These are phyloP conservation scores for Persicaria tinctoria DNA, from an alignment of 148 eudicot species.

Conservation along the genomic window DNA sequence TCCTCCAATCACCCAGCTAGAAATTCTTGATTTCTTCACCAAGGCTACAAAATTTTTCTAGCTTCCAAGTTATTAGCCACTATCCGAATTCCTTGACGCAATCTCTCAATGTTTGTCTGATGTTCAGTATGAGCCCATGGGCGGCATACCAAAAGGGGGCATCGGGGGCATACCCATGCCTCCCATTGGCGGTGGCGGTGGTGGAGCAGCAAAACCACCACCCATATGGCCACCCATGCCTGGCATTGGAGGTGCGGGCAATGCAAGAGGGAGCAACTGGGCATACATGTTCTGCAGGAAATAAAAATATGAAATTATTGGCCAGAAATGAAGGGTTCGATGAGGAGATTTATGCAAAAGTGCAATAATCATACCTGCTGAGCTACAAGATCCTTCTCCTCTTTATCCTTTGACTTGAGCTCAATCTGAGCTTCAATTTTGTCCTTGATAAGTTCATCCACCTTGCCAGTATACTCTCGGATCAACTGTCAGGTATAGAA, in stretches of 20 bases:
- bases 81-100: neutral
- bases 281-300: conserved; percentile 86
- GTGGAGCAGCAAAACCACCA: conserved; percentile 50
- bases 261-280: conserved; percentile 88
- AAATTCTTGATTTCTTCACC: conserved; percentile 6
- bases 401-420: conserved; percentile 70
- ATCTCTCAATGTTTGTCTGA: neutral
- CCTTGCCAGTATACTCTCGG: conserved; percentile 96
- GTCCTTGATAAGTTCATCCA: conserved; percentile 84
- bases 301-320: conserved; percentile 1
- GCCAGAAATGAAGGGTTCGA: neutral
- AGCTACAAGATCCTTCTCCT: conserved; percentile 78
- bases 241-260: conserved; percentile 92
- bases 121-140: conserved; percentile 73
- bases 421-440: conserved; percentile 70
- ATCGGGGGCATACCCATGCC: conserved; percentile 97
- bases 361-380: conserved; percentile 52
- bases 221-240: conserved; percentile 55
- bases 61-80: conserved; percentile 9
- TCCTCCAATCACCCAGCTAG: conserved; percentile 9
- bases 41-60: conserved; percentile 23
- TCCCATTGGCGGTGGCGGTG: conserved; percentile 47
- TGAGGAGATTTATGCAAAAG: neutral
- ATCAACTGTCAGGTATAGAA: conserved; percentile 46
- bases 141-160: conserved; percentile 95